Base-by-base conservation (phyloP, 1,284 basidiomycete genomes). In the Vanrija sp. region DNA sequence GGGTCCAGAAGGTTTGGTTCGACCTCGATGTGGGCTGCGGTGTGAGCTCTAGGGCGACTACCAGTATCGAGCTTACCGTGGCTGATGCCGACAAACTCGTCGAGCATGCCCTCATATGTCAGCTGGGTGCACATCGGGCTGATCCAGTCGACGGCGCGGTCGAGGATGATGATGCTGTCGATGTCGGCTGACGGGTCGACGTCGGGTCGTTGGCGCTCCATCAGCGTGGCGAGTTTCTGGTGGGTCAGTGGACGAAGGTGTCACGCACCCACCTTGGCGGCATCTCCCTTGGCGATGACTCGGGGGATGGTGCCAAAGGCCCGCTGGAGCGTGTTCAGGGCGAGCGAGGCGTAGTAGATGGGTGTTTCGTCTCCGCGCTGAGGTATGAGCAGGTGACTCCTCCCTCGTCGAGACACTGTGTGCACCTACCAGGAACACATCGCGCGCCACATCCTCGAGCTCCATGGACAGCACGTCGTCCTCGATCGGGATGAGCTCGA, bases 21-120 rank as follows among this genome's bases (percentile, higher is more conserved):
- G 15, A 98, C 79, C 69, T 98, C 93, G 48, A 95, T 86, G 66
- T 96, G 89, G 4, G 89, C 93, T 94, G 59, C 52, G 20, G 2
- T 5, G 43, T 54, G 14, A 54, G 54, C 18, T 25, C 5, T 6
- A 5, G 2, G 10, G 27, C 9, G 23, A 18, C 8, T 22, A 24
- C 9, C 5, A 3, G 6, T 37, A 27, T 20, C 15, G 2, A 4
- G 18, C 85, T 51, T 61, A 89, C 93, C 87, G 65, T 96, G 91
- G 73, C 83, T 87, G 59, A 98, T 87, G 1, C 90, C 90, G 43
- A 97, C 79, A 41, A 92, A 79, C 71, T 98, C 96, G 67, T 98
- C 95, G n/a, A 98, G 81, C 41, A 99, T 84, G 16, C 96, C 96
- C 71, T 97, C 87, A 67, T 98, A 99, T 0, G 96, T 99, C 51